A percentile compares a stretch with the other conserved stretches of the same genome.
Evolutionary conservation across 129 eudicot species (phyloP).

Genomic region (Flaveria ramosissima): DNA sequence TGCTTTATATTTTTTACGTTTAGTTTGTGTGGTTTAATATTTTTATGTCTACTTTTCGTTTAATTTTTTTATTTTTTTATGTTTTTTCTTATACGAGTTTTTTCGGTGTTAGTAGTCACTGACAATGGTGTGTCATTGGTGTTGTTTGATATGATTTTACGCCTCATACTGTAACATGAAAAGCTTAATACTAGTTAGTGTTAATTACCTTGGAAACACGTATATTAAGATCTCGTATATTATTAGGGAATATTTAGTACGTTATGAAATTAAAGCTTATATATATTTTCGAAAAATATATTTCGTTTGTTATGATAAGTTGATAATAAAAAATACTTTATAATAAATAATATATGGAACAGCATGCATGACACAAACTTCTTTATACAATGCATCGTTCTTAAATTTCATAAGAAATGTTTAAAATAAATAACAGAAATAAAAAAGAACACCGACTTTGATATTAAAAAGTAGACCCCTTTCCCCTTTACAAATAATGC

Average conservation of each 20-base stretch:
- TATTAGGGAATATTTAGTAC: neutral
- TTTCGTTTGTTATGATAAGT: neutral
- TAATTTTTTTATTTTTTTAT: too few relatives aligned
- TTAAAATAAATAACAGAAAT: neutral
- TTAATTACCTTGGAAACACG: neutral
- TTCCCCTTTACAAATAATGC: constrained; percentile 12
- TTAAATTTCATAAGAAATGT: neutral
- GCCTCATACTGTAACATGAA: too few relatives aligned
- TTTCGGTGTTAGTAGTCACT: too few relatives aligned
- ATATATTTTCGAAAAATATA: neutral
- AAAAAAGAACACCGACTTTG: neutral
- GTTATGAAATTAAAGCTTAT: neutral
- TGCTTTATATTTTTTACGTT: too few relatives aligned
- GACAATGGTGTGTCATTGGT: too few relatives aligned
- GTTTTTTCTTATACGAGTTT: too few relatives aligned
- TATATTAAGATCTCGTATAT: neutral
- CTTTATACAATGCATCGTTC: neutral
- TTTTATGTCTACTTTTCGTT: too few relatives aligned
- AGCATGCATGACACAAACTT: neutral
- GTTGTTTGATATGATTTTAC: too few relatives aligned
- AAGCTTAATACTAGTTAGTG: neutral
- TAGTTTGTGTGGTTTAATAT: too few relatives aligned
- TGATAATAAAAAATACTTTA: neutral
- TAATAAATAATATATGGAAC: neutral
- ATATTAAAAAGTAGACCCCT: constrained; percentile 21